phyloP scores from a whole-genome alignment of 257 asterid species.

The Nicotiana attenuata region DNA sequence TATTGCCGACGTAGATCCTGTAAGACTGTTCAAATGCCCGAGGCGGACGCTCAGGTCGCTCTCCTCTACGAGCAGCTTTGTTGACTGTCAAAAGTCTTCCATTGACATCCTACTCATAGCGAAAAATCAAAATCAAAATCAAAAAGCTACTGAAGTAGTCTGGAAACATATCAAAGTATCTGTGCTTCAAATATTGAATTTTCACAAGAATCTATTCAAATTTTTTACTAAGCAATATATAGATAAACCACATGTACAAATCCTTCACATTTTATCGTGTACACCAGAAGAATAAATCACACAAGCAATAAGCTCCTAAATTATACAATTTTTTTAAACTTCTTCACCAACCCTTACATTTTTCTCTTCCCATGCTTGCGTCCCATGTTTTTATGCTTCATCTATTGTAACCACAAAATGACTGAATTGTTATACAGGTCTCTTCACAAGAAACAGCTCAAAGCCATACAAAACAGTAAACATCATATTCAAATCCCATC shows the following conservation, averaged over 20 bases:
- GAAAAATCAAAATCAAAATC: background rate
- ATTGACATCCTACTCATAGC: conserved; percentile 53
- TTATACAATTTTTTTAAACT: background rate
- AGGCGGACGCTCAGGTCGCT: conserved; percentile 67
- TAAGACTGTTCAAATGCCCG: conserved; percentile 40
- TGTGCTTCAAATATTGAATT: background rate
- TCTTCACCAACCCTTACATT: background rate
- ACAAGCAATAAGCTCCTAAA: background rate
- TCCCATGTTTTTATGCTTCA: background rate
- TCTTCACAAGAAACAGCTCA: background rate
- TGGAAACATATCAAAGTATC: background rate
- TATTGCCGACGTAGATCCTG: conserved; percentile 81
- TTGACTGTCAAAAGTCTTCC: conserved; percentile 77
- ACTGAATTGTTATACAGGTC: too few relatives aligned
- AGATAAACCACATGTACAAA: background rate
- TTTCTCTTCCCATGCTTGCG: background rate
- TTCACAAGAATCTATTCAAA: background rate
- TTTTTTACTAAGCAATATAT: background rate
- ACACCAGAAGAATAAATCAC: background rate
- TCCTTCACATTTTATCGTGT: background rate
- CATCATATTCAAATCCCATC: background rate
- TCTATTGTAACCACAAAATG: background rate
- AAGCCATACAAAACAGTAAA: background rate
- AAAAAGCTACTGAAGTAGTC: background rate
- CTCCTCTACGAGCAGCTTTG: conserved; percentile 80